Evolutionary conservation across 2,329 filamentous ascomycete species (phyloP), one percentile per base, ranked within the genome.

Genomic region (Setomelanomma holmii): DNA sequence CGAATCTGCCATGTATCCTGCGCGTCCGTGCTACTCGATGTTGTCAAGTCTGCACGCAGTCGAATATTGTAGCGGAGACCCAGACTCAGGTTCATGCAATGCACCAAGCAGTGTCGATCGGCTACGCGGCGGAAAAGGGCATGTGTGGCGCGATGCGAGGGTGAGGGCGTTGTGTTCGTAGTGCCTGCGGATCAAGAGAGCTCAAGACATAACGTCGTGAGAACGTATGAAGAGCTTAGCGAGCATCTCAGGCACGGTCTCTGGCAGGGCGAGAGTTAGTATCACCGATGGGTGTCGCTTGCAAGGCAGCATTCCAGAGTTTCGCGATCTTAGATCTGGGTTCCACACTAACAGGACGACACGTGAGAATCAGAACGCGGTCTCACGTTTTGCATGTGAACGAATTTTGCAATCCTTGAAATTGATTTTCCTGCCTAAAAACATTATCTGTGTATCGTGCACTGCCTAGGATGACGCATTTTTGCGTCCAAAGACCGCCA

Each of bases 1-100:
- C 16, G 87, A 90, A 75, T 89, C 87, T 49, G 86, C 86, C 88
- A 90, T 90, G n/a, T 23, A 43, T 34, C 35, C 51, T 21, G 20
- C n/a, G 22, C 7, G 27, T n/a, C 12, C 17, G 24, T 4, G 20
- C 24, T 19, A 12, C 17, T 17, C 33, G 10, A n/a, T n/a, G n/a
- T n/a, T n/a, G n/a, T n/a, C n/a, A n/a, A n/a, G n/a, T n/a, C n/a
- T n/a, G n/a, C n/a, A n/a, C n/a, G n/a, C n/a, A n/a, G n/a, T n/a
- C n/a, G n/a, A n/a, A n/a, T n/a, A n/a, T n/a, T n/a, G n/a, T n/a
- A n/a, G n/a, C n/a, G n/a, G n/a, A n/a, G n/a, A n/a, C n/a, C n/a
- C n/a, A n/a, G n/a, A n/a, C n/a, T n/a, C n/a, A n/a, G n/a, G n/a
- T n/a, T n/a, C n/a, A n/a, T n/a, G n/a, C n/a, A 30, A 30, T 4